Percentiles rank a stretch among this genome's conserved stretches.
phyloP scores from a whole-genome alignment of 2,329 filamentous ascomycete genomes.

The Coniochaeta prunicola region DNA sequence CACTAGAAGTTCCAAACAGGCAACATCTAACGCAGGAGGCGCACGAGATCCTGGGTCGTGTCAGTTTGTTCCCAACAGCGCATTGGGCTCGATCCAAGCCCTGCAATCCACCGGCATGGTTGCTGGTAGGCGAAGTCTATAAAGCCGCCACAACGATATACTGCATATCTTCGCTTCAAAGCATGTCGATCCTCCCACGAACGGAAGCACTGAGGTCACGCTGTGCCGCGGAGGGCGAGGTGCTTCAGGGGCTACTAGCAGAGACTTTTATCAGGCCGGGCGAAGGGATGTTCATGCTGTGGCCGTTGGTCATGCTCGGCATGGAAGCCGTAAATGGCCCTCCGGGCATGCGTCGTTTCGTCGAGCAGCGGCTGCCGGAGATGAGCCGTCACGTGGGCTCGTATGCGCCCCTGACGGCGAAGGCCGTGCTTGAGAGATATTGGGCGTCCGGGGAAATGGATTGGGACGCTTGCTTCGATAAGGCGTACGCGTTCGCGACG shows the following conservation, averaged over 20 bases:
- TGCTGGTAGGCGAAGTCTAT: conserved; percentile 20
- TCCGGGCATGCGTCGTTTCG: conserved; percentile 16
- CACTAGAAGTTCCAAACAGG: neutral
- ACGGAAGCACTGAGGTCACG: conserved; percentile 6
- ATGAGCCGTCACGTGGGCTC: conserved; percentile 20
- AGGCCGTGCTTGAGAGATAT: conserved; percentile 22
- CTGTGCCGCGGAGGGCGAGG: conserved; percentile 7
- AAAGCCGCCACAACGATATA: conserved; percentile 24
- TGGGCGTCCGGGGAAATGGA: conserved; percentile 21
- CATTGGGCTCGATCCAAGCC: conserved; percentile 21
- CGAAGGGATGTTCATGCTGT: conserved; percentile 20
- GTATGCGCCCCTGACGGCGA: conserved; percentile 22
- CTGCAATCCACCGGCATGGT: conserved; percentile 15
- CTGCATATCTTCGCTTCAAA: conserved; percentile 28
- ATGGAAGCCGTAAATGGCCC: conserved; percentile 18
- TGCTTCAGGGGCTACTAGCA: conserved; percentile 12
- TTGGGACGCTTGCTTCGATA: conserved; percentile 32
- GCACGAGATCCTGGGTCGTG: conserved; percentile 15
- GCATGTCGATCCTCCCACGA: conserved; percentile 19
- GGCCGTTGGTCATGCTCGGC: conserved; percentile 28
- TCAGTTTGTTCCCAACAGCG: conserved; percentile 20
- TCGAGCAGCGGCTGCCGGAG: conserved; percentile 16
- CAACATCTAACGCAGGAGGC: conserved; percentile 9
- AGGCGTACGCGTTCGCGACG: conserved; percentile 19
- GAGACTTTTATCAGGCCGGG: conserved; percentile 9